Evolutionary conservation across 257 asterid species (phyloP).

Genomic region (Gentiana macrophylla): DNA sequence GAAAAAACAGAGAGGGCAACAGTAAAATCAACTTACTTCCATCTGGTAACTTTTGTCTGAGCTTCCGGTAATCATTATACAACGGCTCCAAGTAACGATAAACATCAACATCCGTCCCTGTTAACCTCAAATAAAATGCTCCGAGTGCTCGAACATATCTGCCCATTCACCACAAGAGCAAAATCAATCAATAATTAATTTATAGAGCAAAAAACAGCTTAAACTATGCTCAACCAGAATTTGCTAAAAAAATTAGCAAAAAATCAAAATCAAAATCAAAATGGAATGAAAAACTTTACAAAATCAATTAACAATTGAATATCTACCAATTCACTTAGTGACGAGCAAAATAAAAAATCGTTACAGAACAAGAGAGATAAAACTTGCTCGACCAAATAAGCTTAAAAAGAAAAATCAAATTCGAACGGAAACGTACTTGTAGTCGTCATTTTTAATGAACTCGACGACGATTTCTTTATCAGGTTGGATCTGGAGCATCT

Average conservation of each 20-base stretch:
- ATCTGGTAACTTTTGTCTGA: slow-evolving; percentile 47
- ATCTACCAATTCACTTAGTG: too few relatives aligned
- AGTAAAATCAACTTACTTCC: slow-evolving; percentile 39
- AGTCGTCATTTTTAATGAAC: slow-evolving; percentile 85
- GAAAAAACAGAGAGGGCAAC: not conserved
- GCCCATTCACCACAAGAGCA: slow-evolving; percentile 1
- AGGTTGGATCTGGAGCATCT: slow-evolving; percentile 99
- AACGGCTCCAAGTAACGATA: slow-evolving; percentile 86
- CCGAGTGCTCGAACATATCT: slow-evolving; percentile 89
- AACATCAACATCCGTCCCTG: slow-evolving; percentile 82
- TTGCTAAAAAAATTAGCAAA: not conserved
- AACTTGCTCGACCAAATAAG: not conserved
- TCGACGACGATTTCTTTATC: slow-evolving; percentile 96
- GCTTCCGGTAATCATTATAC: slow-evolving; percentile 90
- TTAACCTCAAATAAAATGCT: slow-evolving; percentile 86
- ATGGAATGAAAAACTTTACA: too few relatives aligned
- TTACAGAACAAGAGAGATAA: not conserved
- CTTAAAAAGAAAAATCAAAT: not conserved
- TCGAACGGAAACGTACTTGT: slow-evolving; percentile 35
- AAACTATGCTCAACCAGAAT: not conserved
- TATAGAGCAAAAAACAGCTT: not conserved
- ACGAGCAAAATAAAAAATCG: not conserved
- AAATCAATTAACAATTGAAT: too few relatives aligned
- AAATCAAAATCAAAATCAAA: slow-evolving; percentile 3
- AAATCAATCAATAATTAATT: not conserved